Base-by-base conservation (phyloP, 2,329 filamentous ascomycete species). In the Paramyrothecium roridum region DNA sequence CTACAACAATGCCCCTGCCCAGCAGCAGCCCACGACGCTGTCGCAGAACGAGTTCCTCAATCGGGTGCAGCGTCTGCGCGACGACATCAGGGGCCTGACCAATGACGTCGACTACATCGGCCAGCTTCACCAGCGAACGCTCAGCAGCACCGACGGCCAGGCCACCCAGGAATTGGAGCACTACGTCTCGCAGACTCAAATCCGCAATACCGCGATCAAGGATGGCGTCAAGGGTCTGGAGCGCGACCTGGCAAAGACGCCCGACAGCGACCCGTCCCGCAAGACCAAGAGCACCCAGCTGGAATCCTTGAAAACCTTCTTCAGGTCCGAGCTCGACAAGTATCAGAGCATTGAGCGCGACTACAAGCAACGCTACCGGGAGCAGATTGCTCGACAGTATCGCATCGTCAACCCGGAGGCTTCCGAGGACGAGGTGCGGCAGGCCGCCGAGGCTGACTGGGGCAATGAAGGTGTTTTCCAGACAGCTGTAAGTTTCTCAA, bases 381-480 rank as follows among this genome's bases (percentile, higher is more conserved):
- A 92, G 60, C 88, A 91, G 71, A 91, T 93, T 67, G 84, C 85
- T 56, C 82, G 90, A 65, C 90, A 95, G 73, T 93, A 90, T 73
- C 81, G 85, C 55, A 92, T 93, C 67, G 89, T 91, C 62, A 91
- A 92, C 69, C 90, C 90, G 52, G 86, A 91, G 48, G 90, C 90
- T n/a, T 82, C 82, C 50, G 88, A 92, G 57, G 76, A 81, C 2
- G 88, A 93, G 72, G 86, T 93, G 3, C 76, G 80, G 50, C 77
- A 90, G 69, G 89, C 89, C 3, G 77, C 85, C 22, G 80, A 90
- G 62, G 78, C 84, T 53, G 86, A 92, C 68, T 90, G 89, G 87
- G 85, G 87, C 53, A 83, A 89, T 56, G 87, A 93, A 75, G 88
- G 89, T 65, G 86, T 95, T 54, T 95, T 93, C 76, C 88, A 92